A percentile compares a stretch with the other conserved stretches of the same genome.
phyloP scores from a whole-genome alignment of 345 rosid species.

The Dipteronia sinensis region DNA sequence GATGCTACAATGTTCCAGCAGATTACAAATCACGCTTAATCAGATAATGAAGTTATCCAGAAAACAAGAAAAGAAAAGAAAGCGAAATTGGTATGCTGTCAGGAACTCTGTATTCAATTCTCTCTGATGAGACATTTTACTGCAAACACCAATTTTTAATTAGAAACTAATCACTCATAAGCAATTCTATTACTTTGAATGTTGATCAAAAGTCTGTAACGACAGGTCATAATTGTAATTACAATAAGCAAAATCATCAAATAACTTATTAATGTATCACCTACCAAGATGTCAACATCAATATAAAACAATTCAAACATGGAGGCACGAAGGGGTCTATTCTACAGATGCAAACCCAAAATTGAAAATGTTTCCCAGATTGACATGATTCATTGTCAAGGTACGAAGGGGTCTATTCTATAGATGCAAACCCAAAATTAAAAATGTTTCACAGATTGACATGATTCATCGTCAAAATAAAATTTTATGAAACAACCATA shows the following conservation, averaged over 20 bases:
- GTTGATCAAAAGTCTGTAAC: not conserved
- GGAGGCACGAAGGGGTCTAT: not conserved
- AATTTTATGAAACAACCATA: not conserved
- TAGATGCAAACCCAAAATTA: not conserved
- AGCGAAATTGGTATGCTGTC: not conserved
- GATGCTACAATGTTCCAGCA: conserved; percentile 75
- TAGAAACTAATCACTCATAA: too few species aligned
- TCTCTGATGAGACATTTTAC: not conserved
- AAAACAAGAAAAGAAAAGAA: conserved; percentile 9
- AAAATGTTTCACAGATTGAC: not conserved
- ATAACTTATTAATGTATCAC: not conserved
- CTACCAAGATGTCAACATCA: not conserved
- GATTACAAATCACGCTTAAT: conserved; percentile 41
- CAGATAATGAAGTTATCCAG: conserved; percentile 33
- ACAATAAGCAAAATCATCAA: not conserved
- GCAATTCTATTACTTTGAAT: not conserved
- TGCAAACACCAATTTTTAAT: not conserved
- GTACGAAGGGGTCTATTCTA: not conserved
- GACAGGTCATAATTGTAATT: not conserved
- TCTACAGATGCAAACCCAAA: not conserved
- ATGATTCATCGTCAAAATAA: not conserved
- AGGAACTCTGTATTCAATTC: not conserved
- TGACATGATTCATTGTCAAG: not conserved
- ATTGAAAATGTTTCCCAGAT: not conserved
- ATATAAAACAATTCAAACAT: not conserved